Conservation (phyloP, 257 asterid species). For the Leptodermis oblonga region DNA sequence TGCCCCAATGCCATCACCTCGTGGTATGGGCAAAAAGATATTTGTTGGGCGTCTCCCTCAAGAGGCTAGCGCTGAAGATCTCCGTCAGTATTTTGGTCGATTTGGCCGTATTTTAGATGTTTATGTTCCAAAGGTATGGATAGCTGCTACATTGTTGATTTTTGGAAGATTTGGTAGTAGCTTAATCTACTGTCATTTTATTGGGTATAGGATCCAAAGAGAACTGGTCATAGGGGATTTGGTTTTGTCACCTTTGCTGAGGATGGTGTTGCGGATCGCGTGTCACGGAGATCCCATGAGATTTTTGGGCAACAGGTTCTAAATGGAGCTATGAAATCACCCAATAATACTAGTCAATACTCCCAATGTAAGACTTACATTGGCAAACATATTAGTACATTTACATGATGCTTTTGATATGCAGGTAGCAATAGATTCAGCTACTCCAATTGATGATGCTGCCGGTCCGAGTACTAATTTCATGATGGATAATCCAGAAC, state of each 20-base stretch:
- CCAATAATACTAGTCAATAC: not conserved
- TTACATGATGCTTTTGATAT: slow-evolving; percentile 4
- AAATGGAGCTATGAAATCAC: not conserved
- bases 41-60: slow-evolving; percentile 99
- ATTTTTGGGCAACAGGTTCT: slow-evolving; percentile 96
- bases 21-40: slow-evolving; percentile 92
- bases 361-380: not conserved
- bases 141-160: slow-evolving; percentile 2
- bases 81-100: slow-evolving; percentile 92
- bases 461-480: slow-evolving; percentile 70
- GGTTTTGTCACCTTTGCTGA: slow-evolving; percentile 98
- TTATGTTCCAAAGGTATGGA: slow-evolving; percentile 88
- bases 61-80: slow-evolving; percentile 92
- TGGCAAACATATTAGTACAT: not conserved
- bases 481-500: slow-evolving; percentile 65
- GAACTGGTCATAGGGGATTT: slow-evolving; percentile 96
- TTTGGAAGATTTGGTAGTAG: not conserved
- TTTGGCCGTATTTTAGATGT: slow-evolving; percentile 93
- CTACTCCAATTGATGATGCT: slow-evolving; percentile 95
- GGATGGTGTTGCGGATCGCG: slow-evolving; percentile 99
- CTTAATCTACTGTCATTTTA: slow-evolving; percentile 8
- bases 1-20: slow-evolving; percentile 38
- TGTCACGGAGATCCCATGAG: slow-evolving; percentile 92
- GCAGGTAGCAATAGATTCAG: slow-evolving; percentile 98
- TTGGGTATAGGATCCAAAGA: slow-evolving; percentile 81